Percentiles rank a stretch among this genome's conserved stretches.
phyloP scores from a whole-genome alignment of 306 rosid genomes.

The Abrus precatorius region DNA sequence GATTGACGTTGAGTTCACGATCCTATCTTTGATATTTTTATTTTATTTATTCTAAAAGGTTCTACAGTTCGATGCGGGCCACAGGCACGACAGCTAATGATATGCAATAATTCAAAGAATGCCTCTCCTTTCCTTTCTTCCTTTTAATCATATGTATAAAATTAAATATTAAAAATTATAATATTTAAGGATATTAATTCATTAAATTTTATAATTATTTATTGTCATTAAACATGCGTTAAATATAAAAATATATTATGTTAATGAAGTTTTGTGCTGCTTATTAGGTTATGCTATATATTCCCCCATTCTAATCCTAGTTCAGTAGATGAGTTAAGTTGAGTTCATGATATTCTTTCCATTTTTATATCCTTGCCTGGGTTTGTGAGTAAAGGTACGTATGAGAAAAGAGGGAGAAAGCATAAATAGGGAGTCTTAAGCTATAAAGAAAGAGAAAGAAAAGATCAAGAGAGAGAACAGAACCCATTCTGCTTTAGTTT shows the following conservation, averaged over 20 bases:
- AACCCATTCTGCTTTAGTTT: slow-evolving; percentile 26
- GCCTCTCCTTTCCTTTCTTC: neutral
- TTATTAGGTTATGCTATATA: neutral
- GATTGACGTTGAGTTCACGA: slow-evolving; percentile 23
- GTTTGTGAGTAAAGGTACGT: slow-evolving; percentile 17
- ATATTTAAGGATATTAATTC: too few relatives aligned
- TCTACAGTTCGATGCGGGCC: slow-evolving; percentile 48
- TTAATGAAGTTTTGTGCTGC: neutral
- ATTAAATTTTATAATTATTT: too few relatives aligned
- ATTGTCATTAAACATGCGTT: too few relatives aligned
- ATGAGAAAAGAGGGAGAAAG: slow-evolving; percentile 41
- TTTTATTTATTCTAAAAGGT: slow-evolving; percentile 27
- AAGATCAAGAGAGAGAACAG: neutral
- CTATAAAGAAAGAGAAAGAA: slow-evolving; percentile 17
- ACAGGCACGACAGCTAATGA: slow-evolving; percentile 40
- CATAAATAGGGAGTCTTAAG: slow-evolving; percentile 4
- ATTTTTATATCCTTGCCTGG: slow-evolving; percentile 25
- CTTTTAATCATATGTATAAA: neutral
- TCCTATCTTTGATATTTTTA: slow-evolving; percentile 9
- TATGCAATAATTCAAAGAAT: slow-evolving; percentile 45
- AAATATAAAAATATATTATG: neutral
- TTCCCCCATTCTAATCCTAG: slow-evolving; percentile 1
- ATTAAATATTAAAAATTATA: too few relatives aligned
- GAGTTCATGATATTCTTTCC: slow-evolving; percentile 25
- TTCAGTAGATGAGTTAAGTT: neutral